Percentiles rank a stretch among this genome's conserved stretches.
Conservation (phyloP, 495 filamentous ascomycete species). For the Aspergillus asperescens region DNA sequence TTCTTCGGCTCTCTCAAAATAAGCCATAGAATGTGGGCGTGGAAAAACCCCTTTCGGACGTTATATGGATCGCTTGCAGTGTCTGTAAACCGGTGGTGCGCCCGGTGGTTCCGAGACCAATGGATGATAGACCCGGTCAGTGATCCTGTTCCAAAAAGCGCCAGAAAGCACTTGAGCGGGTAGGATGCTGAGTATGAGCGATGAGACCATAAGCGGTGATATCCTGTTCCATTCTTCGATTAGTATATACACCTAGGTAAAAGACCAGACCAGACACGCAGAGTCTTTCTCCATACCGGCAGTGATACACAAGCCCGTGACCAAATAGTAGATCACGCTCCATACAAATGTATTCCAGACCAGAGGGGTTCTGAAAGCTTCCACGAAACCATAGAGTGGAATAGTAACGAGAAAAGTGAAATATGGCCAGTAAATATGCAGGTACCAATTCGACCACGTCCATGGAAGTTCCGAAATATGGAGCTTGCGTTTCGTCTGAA, state of each 20-base stretch:
- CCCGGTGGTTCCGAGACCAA: constrained; percentile 94
- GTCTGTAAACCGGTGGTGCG: constrained; percentile 97
- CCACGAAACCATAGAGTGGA: no score
- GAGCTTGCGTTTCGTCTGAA: no score
- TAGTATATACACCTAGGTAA: no score
- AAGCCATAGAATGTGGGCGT: constrained; percentile 93
- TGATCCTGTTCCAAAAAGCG: constrained; percentile 83
- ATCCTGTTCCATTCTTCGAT: constrained; percentile 41
- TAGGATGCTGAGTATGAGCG: constrained; percentile 81
- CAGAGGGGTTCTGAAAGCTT: no score
- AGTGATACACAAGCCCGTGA: neutral
- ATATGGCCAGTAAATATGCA: no score
- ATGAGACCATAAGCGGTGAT: constrained; percentile 92
- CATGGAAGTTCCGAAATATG: no score
- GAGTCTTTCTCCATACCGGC: no score
- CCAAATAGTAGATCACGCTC: no score
- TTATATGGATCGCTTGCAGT: constrained; percentile 98
- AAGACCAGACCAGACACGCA: no score
- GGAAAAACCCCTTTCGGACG: constrained; percentile 91
- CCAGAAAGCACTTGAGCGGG: constrained; percentile 85
- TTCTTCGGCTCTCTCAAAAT: constrained; percentile 76
- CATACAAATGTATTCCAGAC: no score
- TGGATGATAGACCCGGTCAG: constrained; percentile 92
- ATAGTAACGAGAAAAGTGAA: no score
- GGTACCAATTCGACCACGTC: no score